Evolutionary conservation across 768 basidiomycete species (phyloP), one percentile per base, ranked within the genome.

Genomic region (Sistotremastrum suecicum): DNA sequence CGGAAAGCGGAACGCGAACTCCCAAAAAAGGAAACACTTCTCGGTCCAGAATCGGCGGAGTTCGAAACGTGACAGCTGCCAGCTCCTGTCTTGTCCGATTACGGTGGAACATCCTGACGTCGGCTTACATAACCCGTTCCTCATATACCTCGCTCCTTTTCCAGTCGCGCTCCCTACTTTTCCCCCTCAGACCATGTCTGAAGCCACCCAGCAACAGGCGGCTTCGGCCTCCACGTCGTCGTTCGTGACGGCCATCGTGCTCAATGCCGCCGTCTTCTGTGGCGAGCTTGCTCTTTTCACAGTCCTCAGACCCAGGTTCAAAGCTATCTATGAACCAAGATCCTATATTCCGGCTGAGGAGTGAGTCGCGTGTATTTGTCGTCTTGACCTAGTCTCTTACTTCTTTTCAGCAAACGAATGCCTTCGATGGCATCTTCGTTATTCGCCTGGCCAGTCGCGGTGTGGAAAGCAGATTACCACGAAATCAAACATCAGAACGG

Each of bases 261-360:
- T 91, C 69, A 97, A 97, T 58, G 69, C 67, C 0, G 71, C 71
- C 35, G 76, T 88, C 28, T 85, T 86, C 51, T 79, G 64, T 6
- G 70, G 63, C 5, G 83, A 92, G 63, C 60, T 97, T 43, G 68
- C 56, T 4, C 71, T 73, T 10, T 97, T 95, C 65, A 82, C 90
- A n/a, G 48, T 94, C 50, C 60, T 95, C 31, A 70, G 91, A 37
- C 78, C 82, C 7, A 80, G 77, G 56, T 95, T 98, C 71, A 84
- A 80, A 51, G 70, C 79, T 9, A 82, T 97, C 41, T 98, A 90
- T 59, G 84, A 90, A 55, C 92, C 91, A 0, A 69, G 90, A 46
- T 83, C 88, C 5, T 84, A 83, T 61, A 64, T 70, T 37, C 71
- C 72, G 7, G 51, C 66, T 4, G 64, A 66, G 46, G 55, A 58